A percentile compares a stretch with the other conserved stretches of the same genome.
Conservation (phyloP, 805 yeast genomes). For the Naumovozyma castellii region DNA sequence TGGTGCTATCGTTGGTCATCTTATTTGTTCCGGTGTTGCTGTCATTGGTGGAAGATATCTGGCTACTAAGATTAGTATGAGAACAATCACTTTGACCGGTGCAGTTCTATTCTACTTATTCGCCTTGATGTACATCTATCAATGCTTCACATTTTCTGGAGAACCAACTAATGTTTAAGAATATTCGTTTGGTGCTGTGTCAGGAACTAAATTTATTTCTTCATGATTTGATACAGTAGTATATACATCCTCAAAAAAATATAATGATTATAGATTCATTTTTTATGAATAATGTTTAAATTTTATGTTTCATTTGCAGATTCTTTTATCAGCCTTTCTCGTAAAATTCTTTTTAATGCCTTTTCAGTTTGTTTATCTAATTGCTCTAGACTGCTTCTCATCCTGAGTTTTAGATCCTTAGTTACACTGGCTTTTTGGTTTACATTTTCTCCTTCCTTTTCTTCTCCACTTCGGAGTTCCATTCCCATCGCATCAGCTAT, state of each 20-base stretch:
- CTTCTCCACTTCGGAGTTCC: no score
- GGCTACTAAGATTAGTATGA: constrained; percentile 83
- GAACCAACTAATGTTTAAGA: background rate
- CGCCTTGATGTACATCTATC: constrained; percentile 64
- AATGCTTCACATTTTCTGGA: background rate
- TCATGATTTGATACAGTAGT: background rate
- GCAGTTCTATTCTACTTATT: constrained; percentile 78
- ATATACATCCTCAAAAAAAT: background rate
- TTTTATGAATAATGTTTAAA: background rate
- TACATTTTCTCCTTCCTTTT: no score
- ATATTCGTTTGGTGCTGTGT: no score
- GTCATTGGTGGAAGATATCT: constrained; percentile 85
- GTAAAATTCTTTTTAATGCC: constrained; percentile 32
- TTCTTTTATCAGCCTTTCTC: constrained; percentile 24
- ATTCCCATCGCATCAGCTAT: no score
- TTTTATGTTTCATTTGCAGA: background rate
- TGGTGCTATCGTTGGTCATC: constrained; percentile 89
- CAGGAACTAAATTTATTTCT: no score
- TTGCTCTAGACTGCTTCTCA: constrained; percentile 31
- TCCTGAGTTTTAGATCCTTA: constrained; percentile 33
- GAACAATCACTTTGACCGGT: constrained; percentile 87
- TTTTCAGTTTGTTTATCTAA: constrained; percentile 36
- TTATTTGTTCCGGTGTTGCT: constrained; percentile 80
- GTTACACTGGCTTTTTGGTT: constrained; percentile 16
- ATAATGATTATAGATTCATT: background rate